A percentile compares a stretch with the other conserved stretches of the same genome.
Evolutionary conservation across 805 yeast genomes (phyloP).

Genomic region (Candida succiphila): DNA sequence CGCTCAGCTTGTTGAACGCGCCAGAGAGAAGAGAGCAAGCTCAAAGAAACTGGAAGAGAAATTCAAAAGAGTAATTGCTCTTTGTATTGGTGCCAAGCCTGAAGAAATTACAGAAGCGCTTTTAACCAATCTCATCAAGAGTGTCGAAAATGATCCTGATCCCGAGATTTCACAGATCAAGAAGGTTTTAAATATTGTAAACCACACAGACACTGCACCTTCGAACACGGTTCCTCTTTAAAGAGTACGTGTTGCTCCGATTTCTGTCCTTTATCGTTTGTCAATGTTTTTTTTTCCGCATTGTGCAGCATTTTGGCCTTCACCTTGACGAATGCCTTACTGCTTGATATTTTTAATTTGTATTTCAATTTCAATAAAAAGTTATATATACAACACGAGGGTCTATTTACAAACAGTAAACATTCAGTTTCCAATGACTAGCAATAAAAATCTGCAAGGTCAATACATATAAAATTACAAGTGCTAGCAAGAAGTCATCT

Average conservation of each 20-base stretch:
- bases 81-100: conserved; percentile 83
- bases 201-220: conserved; percentile 15
- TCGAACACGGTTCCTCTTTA: neutral
- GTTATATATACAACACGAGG: too few relatives aligned
- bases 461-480: too few relatives aligned
- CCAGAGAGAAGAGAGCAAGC: conserved; percentile 41
- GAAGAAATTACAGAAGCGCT: conserved; percentile 51
- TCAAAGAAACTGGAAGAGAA: conserved; percentile 57
- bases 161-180: conserved; percentile 25
- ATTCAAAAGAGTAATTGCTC: conserved; percentile 78
- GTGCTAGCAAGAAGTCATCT: too few relatives aligned
- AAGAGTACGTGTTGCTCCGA: neutral
- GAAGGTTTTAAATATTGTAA: conserved; percentile 23
- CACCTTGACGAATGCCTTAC: too few relatives aligned
- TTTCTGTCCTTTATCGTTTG: neutral
- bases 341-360: too few relatives aligned
- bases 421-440: too few relatives aligned
- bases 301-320: too few relatives aligned
- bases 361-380: too few relatives aligned
- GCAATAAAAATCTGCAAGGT: too few relatives aligned
- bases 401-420: too few relatives aligned
- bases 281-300: neutral
- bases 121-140: conserved; percentile 76
- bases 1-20: conserved; percentile 37
- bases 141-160: conserved; percentile 81